phyloP scores from a whole-genome alignment of 1,139 yeast species.

The Lodderomyces elongisporus region DNA sequence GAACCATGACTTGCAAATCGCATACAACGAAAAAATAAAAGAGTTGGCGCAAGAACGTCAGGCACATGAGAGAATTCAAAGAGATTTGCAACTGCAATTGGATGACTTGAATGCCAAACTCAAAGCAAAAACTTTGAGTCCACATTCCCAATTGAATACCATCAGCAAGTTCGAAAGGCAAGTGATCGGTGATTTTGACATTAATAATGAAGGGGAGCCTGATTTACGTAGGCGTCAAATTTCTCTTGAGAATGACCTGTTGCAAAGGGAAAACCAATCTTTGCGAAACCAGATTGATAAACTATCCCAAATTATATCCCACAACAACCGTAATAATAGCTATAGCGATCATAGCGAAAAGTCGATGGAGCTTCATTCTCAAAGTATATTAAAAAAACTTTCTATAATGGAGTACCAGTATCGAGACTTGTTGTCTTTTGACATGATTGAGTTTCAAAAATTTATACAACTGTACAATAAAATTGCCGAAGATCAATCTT shows the following conservation, averaged over 20 bases:
- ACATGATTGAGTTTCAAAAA: constrained; percentile 37
- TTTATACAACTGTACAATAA: constrained; percentile 45
- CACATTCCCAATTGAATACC: constrained; percentile 5
- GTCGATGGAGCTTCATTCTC: too few relatives aligned
- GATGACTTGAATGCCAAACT: constrained; percentile 24
- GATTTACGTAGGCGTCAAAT: too few relatives aligned
- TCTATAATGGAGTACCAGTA: constrained; percentile 32
- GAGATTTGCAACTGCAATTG: background rate
- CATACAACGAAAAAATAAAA: constrained; percentile 5
- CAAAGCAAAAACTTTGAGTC: constrained; percentile 24
- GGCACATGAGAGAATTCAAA: background rate
- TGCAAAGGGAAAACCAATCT: constrained; percentile 33
- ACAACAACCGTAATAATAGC: constrained; percentile 18
- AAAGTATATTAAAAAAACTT: constrained; percentile 14
- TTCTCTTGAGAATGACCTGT: constrained; percentile 35
- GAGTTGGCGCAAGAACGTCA: constrained; percentile 5
- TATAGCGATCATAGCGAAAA: too few relatives aligned
- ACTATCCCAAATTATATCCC: constrained; percentile 8
- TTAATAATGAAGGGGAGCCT: too few relatives aligned
- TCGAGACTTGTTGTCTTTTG: constrained; percentile 33
- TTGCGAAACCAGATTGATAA: constrained; percentile 11
- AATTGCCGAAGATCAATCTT: constrained; percentile 55
- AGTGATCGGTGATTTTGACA: too few relatives aligned
- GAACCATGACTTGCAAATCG: constrained; percentile 9
- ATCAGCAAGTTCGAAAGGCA: too few relatives aligned